These are phyloP conservation scores for Parietichytrium sp. DNA, from an alignment of 108 stramenopile species.

Conservation along the genomic window DNA sequence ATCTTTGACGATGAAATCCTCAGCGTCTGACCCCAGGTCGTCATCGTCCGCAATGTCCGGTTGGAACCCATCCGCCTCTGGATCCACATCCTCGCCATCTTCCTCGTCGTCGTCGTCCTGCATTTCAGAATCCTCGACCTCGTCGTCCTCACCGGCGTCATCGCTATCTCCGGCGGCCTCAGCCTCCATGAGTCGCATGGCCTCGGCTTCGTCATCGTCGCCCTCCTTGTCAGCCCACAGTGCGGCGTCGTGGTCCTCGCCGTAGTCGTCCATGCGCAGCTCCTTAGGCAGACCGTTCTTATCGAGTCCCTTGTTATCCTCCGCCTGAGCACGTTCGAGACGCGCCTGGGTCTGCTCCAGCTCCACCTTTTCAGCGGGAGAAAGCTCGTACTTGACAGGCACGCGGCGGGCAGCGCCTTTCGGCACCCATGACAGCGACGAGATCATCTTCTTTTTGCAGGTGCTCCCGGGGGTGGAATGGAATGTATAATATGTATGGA, in stretches of 20 bases:
- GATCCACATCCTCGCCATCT: slow-evolving; percentile 16
- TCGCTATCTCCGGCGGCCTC: slow-evolving; percentile 33
- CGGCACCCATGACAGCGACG: slow-evolving; percentile 28
- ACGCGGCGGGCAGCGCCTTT: background rate
- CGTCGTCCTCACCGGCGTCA: slow-evolving; percentile 51
- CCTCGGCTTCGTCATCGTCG: slow-evolving; percentile 37
- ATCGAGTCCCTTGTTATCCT: background rate
- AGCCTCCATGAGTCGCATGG: background rate
- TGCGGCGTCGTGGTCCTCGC: slow-evolving; percentile 50
- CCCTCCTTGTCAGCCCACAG: background rate
- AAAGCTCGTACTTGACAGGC: slow-evolving; percentile 29
- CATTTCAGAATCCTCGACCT: slow-evolving; percentile 46
- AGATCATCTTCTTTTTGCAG: slow-evolving; percentile 30
- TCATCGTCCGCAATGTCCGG: slow-evolving; percentile 48
- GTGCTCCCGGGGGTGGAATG: too few species aligned
- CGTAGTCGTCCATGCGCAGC: slow-evolving; percentile 72
- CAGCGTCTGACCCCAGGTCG: slow-evolving; percentile 45
- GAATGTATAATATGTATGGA: too few species aligned
- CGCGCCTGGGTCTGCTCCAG: background rate
- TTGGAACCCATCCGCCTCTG: background rate
- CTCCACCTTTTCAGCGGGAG: background rate
- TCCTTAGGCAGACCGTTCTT: slow-evolving; percentile 66
- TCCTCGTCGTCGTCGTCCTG: slow-evolving; percentile 44
- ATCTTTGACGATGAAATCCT: slow-evolving; percentile 50
- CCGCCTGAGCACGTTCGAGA: background rate